phyloP scores from a whole-genome alignment of 352 stramenopile genomes.

The Phytopythium delawarense region DNA sequence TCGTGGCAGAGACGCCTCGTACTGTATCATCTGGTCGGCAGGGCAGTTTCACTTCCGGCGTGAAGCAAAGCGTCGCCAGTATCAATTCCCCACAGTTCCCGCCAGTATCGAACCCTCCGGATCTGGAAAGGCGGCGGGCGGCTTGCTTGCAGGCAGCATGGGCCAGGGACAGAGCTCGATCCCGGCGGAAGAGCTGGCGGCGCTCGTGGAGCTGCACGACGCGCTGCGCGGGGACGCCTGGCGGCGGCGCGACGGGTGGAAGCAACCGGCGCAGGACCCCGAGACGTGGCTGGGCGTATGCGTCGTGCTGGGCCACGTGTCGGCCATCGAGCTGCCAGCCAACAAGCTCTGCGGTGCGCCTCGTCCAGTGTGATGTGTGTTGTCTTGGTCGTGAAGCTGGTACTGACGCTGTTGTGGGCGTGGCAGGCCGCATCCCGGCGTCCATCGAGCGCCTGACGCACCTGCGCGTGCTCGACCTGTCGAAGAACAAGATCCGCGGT shows the following conservation, averaged over 20 bases:
- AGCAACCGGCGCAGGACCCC: constrained; percentile 60
- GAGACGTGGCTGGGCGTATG: constrained; percentile 81
- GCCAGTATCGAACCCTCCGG: not conserved
- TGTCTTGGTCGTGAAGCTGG: not conserved
- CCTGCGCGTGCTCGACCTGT: constrained; percentile 72
- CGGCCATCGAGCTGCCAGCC: constrained; percentile 64
- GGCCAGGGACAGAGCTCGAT: constrained; percentile 81
- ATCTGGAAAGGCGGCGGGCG: not conserved
- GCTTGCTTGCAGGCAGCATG: constrained; percentile 29
- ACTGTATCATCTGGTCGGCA: not conserved
- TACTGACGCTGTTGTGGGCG: not conserved
- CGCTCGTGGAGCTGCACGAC: constrained; percentile 71
- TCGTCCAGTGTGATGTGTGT: not conserved
- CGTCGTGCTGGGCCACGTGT: constrained; percentile 65
- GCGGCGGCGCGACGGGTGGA: constrained; percentile 74
- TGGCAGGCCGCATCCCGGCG: constrained; percentile 24
- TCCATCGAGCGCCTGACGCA: constrained; percentile 54
- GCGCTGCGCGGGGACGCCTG: constrained; percentile 64
- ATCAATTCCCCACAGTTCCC: not conserved
- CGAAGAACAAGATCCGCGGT: constrained; percentile 75
- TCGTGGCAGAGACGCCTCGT: not conserved
- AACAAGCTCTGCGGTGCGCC: constrained; percentile 47
- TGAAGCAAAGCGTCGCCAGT: not conserved
- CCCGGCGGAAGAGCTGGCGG: constrained; percentile 51
- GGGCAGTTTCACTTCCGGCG: not conserved